Conservation (phyloP, 139 green algal genomes). For the Coccomyxa sp. region DNA sequence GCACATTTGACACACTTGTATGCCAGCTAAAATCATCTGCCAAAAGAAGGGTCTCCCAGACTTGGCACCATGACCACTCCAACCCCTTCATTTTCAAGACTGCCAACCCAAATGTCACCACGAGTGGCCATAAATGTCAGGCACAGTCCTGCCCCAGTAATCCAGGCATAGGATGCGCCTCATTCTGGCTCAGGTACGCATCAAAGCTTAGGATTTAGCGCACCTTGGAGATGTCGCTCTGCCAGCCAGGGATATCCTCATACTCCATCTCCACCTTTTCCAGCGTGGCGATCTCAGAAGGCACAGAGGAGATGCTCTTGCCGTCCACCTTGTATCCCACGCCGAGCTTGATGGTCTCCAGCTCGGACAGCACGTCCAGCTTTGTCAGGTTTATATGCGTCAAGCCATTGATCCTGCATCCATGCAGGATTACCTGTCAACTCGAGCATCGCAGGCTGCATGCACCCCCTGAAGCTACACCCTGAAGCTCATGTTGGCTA, state of each 20-base stretch:
- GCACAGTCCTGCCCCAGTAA: too few species aligned
- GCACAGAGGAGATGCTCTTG: slow-evolving; percentile 48
- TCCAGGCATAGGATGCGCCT: not conserved
- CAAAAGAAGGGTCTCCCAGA: too few species aligned
- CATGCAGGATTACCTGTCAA: too few species aligned
- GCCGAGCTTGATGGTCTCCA: slow-evolving; percentile 87
- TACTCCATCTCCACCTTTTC: slow-evolving; percentile 78
- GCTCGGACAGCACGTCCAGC: slow-evolving; percentile 88
- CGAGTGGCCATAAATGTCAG: too few species aligned
- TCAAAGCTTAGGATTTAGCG: slow-evolving; percentile 11
- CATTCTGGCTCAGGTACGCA: not conserved
- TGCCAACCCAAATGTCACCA: too few species aligned
- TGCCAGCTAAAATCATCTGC: too few species aligned
- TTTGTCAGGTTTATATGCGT: slow-evolving; percentile 99
- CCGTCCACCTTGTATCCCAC: slow-evolving; percentile 49
- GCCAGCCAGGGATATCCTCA: slow-evolving; percentile 93
- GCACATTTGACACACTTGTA: not conserved
- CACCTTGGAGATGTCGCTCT: slow-evolving; percentile 72
- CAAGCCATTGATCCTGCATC: slow-evolving; percentile 91
- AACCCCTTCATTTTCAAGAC: too few species aligned
- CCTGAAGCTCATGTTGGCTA: too few species aligned
- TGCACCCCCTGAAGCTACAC: too few species aligned
- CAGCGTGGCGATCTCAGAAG: slow-evolving; percentile 66
- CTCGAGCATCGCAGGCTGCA: too few species aligned
- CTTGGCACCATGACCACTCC: not conserved